Evolutionary conservation across 106 monocot genomes (phyloP).

Genomic region (Ottelia alismoides): DNA sequence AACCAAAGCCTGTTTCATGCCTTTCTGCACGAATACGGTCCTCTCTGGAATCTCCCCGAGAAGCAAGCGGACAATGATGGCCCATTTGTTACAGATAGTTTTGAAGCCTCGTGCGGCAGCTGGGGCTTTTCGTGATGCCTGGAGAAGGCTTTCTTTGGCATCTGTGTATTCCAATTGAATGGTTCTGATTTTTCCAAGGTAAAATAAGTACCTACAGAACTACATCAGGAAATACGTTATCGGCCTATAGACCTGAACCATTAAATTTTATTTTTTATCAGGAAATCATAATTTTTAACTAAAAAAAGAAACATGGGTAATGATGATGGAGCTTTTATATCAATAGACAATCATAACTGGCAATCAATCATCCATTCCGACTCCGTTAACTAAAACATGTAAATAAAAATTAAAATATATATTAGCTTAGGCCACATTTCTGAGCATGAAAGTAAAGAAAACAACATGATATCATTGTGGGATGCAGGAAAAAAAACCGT

Average conservation of each 20-base stretch:
- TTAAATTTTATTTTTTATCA: too few relatives aligned
- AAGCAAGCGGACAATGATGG: slow-evolving; percentile 77
- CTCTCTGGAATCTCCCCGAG: slow-evolving; percentile 94
- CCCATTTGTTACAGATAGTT: slow-evolving; percentile 97
- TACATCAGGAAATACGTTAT: slow-evolving; percentile 7
- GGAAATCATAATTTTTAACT: not conserved
- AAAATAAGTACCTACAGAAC: slow-evolving; percentile 91
- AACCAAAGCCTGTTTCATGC: slow-evolving; percentile 81
- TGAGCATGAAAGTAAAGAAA: not conserved
- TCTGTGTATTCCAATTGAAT: slow-evolving; percentile 98
- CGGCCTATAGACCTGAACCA: not conserved
- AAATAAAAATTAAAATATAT: not conserved
- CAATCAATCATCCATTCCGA: not conserved
- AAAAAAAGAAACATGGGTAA: not conserved
- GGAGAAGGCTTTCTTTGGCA: slow-evolving; percentile 90
- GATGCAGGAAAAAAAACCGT: not conserved
- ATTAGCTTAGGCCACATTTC: not conserved
- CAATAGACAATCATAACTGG: not conserved
- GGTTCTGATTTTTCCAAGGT: slow-evolving; percentile 92
- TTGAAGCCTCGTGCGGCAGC: slow-evolving; percentile 73
- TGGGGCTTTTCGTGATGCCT: slow-evolving; percentile 92
- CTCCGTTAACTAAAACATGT: not conserved
- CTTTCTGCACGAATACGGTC: slow-evolving; percentile 98
- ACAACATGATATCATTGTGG: not conserved
- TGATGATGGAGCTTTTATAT: not conserved